Evolutionary conservation across 768 basidiomycete genomes (phyloP).

Genomic region (Tylopilus felleus): DNA sequence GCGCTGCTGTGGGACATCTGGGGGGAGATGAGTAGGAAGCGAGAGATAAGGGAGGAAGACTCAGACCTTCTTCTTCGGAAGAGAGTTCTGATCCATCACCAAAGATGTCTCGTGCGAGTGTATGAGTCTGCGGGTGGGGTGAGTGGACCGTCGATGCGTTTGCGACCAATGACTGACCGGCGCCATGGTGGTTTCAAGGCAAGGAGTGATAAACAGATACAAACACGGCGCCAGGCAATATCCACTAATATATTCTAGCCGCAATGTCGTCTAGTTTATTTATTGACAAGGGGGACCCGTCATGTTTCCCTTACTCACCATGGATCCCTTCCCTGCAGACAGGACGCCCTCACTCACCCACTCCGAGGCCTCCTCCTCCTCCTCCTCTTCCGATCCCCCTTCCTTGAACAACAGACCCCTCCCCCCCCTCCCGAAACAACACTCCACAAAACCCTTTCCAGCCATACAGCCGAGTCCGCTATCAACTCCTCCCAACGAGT

Average conservation of each 20-base stretch:
- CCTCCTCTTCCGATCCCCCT: conserved; percentile 17
- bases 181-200: conserved; percentile 9
- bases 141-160: background rate
- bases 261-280: background rate
- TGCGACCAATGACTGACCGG: conserved; percentile 3
- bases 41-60: background rate
- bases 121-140: conserved; percentile 8
- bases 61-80: conserved; percentile 58
- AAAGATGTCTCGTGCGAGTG: conserved; percentile 72
- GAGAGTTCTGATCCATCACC: conserved; percentile 86
- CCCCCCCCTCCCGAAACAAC: conserved; percentile 1
- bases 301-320: conserved; percentile 18
- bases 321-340: conserved; percentile 21
- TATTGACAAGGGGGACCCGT: background rate
- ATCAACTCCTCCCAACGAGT: background rate
- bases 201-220: conserved; percentile 1
- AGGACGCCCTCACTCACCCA: conserved; percentile 27
- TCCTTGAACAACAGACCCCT: conserved; percentile 21
- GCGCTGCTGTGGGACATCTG: conserved; percentile 44
- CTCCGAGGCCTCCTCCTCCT: conserved; percentile 27
- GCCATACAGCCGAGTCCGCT: background rate
- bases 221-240: too few relatives aligned
- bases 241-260: background rate
- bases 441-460: background rate
- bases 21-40: conserved; percentile 5